These are phyloP conservation scores for Rhynchosporium graminicola DNA, from an alignment of 2,329 filamentous ascomycete species.

Conservation along the genomic window DNA sequence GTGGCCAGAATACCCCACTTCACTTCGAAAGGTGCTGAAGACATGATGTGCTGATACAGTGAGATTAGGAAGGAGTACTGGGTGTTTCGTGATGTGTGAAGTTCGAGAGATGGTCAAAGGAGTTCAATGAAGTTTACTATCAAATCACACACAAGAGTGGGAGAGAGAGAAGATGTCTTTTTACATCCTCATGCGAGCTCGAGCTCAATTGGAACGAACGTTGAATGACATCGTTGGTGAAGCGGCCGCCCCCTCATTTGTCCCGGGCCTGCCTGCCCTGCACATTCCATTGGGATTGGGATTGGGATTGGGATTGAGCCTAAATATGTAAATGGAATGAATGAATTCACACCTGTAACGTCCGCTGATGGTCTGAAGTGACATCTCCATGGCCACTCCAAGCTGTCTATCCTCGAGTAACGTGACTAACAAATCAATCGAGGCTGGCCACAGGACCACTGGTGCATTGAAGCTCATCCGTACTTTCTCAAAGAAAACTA, in stretches of 20 bases:
- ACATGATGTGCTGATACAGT: slow-evolving; percentile 26
- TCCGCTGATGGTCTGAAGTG: background rate
- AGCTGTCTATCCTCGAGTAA: background rate
- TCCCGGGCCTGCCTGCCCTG: no score
- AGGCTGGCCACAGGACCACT: no score
- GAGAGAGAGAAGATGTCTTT: background rate
- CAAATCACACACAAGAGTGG: background rate
- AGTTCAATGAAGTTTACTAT: no score
- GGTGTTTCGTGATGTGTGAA: no score
- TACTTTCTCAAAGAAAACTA: no score
- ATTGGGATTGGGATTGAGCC: slow-evolving; percentile 6
- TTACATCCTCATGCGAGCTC: no score
- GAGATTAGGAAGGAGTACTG: no score
- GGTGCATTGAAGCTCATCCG: no score
- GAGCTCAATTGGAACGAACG: no score
- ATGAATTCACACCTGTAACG: background rate
- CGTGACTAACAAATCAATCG: no score
- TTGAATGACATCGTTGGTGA: background rate
- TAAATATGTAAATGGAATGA: background rate
- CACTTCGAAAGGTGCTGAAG: slow-evolving; percentile 35
- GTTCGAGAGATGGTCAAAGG: no score
- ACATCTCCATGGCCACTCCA: background rate
- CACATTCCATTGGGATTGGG: background rate
- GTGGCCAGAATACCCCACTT: slow-evolving; percentile 43
- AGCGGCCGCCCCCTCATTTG: background rate